Evolutionary conservation across 2,329 filamentous ascomycete genomes (phyloP), one percentile per base, ranked within the genome.

Genomic region (Arthrocladium fulminans): DNA sequence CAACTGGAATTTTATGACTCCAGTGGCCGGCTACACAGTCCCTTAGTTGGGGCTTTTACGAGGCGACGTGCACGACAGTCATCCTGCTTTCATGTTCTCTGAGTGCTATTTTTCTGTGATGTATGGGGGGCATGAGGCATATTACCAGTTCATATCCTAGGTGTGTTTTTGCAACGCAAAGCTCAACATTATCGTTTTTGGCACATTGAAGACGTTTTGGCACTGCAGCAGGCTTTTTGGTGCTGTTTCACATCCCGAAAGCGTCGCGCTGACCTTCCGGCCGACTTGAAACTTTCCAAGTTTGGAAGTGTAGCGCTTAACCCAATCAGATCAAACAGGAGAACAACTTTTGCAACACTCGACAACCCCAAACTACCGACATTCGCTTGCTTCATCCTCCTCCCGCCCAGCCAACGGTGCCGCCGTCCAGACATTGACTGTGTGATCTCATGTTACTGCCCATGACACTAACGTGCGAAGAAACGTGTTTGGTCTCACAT

Each of bases 1-100:
- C 22, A 56, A 59, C 17, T 59, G 57, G 57, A 57, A 59, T 39
- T 58, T 59, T 27, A 57, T 57, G 51, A 49, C 54, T 24, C 49
- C 55, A 20, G 41, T 48, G 9, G 35, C 44, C 23, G 56, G 56
- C 39, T 56, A 56, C 37, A 52, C 54, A 3, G 54, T 57, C 49
- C 52, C 56, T 41, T 57, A 53, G 48, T 10, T 15, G 38, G 17
- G 6, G 38, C 9, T 24, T 9, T n/a, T 6, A 37, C 34, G n/a
- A n/a, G n/a, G n/a, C n/a, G n/a, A n/a, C n/a, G n/a, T n/a, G n/a
- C n/a, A n/a, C n/a, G n/a, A n/a, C n/a, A n/a, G n/a, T n/a, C n/a
- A n/a, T n/a, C n/a, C n/a, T n/a, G n/a, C n/a, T n/a, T n/a, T n/a
- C n/a, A n/a, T n/a, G n/a, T n/a, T n/a, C n/a, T n/a, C n/a, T n/a